Base-by-base conservation (phyloP, 1,284 basidiomycete species). In the Rhodotorula sp. region DNA sequence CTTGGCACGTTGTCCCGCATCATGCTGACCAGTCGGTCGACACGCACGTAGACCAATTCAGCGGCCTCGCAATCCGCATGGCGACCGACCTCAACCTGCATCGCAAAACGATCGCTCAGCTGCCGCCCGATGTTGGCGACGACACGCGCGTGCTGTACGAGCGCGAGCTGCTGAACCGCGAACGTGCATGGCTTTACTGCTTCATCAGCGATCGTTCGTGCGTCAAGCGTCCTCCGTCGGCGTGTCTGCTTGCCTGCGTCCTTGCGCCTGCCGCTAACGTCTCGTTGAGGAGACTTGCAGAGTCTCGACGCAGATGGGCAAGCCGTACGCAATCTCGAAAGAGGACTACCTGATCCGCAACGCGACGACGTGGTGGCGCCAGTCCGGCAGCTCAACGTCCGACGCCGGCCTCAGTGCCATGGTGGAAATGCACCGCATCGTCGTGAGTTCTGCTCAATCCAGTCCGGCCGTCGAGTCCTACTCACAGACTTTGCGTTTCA, bases 81-180 rank as follows among this genome's bases (percentile, higher is more conserved):
- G 96, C 91, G 8, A 96, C 92, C 23, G 96, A 99, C 82, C 84
- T 99, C 61, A 98, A 98, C 80, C 82, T 99, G 46, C 75, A 76
- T 54, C 89, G 96, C 70, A 95, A 97, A 81, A 91, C 90, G 54
- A 77, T 80, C 4, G 78, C 80, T 17, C 77, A 77, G 14, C 74
- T 82, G 49, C 78, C 80, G 25, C 77, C 78, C 57, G 80, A 79
- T 60, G 74, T 80, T 17, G 74, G 77, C 55, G 78, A 79, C 4
- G 81, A 82, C 53, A 79, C 79, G 42, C 74, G 77, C 21, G 75
- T 75, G 4, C 78, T 80, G 54, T 79, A 80, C 56, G 79, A 82
- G 68, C 78, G 80, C 54, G 82, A 83, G 66, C 78, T 82, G 21
- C 73, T 81, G 56, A 83, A 83, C 64, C 78, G 82, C 23, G 82